Evolutionary conservation across 371 early-diverging fungal species (phyloP), one percentile per base, ranked within the genome.

Genomic region (Mortierella sp.): DNA sequence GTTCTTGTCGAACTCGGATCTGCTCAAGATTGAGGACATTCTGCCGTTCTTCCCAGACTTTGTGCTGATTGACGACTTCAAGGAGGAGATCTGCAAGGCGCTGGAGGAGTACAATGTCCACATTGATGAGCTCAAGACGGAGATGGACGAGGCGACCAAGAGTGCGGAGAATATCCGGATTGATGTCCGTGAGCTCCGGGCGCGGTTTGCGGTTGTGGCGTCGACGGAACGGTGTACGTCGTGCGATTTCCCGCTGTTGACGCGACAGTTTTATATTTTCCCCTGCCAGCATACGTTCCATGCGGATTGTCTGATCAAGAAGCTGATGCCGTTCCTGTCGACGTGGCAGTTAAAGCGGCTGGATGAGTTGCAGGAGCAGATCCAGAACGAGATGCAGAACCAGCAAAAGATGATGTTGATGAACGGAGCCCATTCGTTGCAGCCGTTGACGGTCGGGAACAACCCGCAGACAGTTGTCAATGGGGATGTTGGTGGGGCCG

Each of bases 251-350:
- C 93, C 96, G 3, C 86, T 97, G 45, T 85, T 97, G 83, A 92
- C 93, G 7, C 90, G 96, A 19, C 95, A 94, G 80, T 97, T 98
- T 73, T 97, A 96, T 70, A 92, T 96, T 37, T 99, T 98, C 78
- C 98, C 98, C 1, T 98, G 99, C 78, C 94, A 96, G 71, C 98
- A 98, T 80, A 92, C 93, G 22, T 97, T 97, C 89, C 98, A 98
- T 82, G 90, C 94, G 19, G 96, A 97, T 77, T 97, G 97, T 77
- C 83, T 98, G 68, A 92, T 94, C 29, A 87, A 91, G 58, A 85
- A 87, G 74, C 92, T 95, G 72, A 89, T 72, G 74, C 76, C 74
- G 11, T 73, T 67, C 44, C 53, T 73, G 63, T 73, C 74, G 14
- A 48, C 82, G 1, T 74, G 86, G 8, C 88, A 89, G 70, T 65